Evolutionary conservation across 129 eudicot species (phyloP), one percentile per base, ranked within the genome.

Genomic region (Chrysanthemum lavandulifolium): DNA sequence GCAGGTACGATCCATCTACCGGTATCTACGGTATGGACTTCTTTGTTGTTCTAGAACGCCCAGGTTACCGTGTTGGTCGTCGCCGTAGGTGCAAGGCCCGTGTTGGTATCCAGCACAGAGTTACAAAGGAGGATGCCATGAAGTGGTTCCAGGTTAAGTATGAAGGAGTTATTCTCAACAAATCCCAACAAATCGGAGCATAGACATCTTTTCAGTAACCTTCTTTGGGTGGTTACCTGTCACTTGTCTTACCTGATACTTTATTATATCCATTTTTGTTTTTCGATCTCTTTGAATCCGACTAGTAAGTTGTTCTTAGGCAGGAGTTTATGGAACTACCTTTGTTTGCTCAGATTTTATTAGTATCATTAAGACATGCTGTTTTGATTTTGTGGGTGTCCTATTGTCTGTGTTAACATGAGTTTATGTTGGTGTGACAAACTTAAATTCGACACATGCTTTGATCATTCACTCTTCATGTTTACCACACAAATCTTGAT

Each of bases 21-120:
- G 85, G 85, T 67, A 82, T 82, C 63, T 82, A 82, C 45, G 85
- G 85, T 45, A 82, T 82, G 85, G 85, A 82, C 76, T 82, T 82
- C 73, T 82, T 72, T 54, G 85, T 82, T 48, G 85, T 82, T 61
- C 79, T 82, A 52, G 85, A 82, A 67, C 78, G 85, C 4, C 85
- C 85, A 0, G 85, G 85, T 1, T 82, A 82, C 82, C 85, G 85
- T 76, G 85, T 82, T 50, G 85, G 85, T 0, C 78, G 85, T 9
- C 81, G 85, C 57, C 85, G 85, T 40, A 77, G 85, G 76, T 82
- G 85, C 79, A 82, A 82, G 76, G 71, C 85, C 0, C 85, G 85
- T 72, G 85, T 82, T 19, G 85, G 85, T 43, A 82, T 81, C 81
- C 85, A 81, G 43, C 85, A 81, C 13, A 71, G 85, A 60, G 85